Conservation (phyloP, 2,329 filamentous ascomycete genomes). For the Sporothrix brunneoviolacea region DNA sequence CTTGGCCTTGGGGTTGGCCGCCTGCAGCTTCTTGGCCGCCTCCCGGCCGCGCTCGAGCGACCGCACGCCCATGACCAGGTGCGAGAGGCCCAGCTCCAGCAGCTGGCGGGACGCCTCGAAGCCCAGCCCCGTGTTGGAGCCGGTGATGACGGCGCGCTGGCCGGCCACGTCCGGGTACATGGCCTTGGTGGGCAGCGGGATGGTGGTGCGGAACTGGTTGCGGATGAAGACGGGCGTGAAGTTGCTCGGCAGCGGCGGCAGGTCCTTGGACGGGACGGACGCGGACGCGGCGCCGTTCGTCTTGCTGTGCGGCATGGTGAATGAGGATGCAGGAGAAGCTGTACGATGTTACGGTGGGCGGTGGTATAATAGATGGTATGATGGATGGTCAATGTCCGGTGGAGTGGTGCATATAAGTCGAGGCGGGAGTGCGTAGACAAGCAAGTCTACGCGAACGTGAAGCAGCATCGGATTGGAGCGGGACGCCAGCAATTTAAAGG, state of each 20-base stretch:
- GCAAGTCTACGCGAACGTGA: no score
- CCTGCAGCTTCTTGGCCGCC: constrained; percentile 13
- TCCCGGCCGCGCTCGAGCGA: constrained; percentile 10
- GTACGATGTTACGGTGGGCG: no score
- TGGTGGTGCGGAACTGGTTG: constrained; percentile 15
- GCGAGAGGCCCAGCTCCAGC: constrained; percentile 10
- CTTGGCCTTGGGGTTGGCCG: constrained; percentile 1
- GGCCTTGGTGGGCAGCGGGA: constrained; percentile 8
- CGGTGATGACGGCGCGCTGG: constrained; percentile 13
- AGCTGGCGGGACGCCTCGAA: constrained; percentile 16
- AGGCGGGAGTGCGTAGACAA: no score
- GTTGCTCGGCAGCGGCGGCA: neutral
- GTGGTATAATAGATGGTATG: no score
- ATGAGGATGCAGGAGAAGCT: neutral
- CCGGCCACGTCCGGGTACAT: neutral
- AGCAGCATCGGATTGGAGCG: no score
- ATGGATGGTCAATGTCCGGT: no score
- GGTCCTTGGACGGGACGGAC: constrained; percentile 11
- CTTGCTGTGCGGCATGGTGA: constrained; percentile 1
- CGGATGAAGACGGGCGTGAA: constrained; percentile 11
- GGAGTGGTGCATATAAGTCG: no score
- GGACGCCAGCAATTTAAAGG: no score
- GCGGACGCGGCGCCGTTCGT: neutral
- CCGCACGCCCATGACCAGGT: constrained; percentile 18
- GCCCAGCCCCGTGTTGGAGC: constrained; percentile 18